Conservation (phyloP, 2,329 filamentous ascomycete genomes). For the Neospermospora avenae region DNA sequence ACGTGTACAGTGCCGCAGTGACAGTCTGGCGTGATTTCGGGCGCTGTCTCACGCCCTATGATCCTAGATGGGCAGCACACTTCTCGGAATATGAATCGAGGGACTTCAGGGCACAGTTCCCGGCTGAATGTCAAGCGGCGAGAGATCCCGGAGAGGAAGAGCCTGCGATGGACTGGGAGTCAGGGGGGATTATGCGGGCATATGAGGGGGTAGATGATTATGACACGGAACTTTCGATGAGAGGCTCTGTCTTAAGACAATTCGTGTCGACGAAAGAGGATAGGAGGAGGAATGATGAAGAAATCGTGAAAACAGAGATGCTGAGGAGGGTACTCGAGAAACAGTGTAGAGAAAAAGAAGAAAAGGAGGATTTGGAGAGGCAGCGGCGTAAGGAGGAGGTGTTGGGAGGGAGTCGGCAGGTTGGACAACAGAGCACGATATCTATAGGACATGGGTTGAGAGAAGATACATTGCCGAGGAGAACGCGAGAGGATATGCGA, state of each 20-base stretch:
- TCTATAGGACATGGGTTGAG: too few species aligned
- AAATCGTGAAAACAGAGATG: neutral
- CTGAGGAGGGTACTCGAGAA: too few species aligned
- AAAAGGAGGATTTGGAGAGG: neutral
- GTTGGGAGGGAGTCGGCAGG: too few species aligned
- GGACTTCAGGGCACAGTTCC: neutral
- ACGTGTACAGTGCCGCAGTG: neutral
- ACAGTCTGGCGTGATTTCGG: conserved; percentile 14
- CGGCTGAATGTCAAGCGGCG: neutral
- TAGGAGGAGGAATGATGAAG: neutral
- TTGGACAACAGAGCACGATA: neutral
- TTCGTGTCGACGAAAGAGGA: neutral
- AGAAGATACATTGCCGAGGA: neutral
- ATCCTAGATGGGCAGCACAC: conserved; percentile 11
- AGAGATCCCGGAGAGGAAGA: neutral
- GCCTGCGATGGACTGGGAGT: neutral
- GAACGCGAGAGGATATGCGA: neutral
- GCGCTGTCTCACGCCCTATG: conserved; percentile 5
- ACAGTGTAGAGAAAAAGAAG: too few species aligned
- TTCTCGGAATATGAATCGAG: neutral
- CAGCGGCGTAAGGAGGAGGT: neutral
- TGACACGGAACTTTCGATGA: neutral
- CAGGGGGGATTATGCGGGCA: conserved; percentile 4
- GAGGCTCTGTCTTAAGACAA: neutral
- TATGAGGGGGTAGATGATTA: conserved; percentile 1